Base-by-base conservation (phyloP, 331 rosid genomes). In the Quercus lobata region DNA sequence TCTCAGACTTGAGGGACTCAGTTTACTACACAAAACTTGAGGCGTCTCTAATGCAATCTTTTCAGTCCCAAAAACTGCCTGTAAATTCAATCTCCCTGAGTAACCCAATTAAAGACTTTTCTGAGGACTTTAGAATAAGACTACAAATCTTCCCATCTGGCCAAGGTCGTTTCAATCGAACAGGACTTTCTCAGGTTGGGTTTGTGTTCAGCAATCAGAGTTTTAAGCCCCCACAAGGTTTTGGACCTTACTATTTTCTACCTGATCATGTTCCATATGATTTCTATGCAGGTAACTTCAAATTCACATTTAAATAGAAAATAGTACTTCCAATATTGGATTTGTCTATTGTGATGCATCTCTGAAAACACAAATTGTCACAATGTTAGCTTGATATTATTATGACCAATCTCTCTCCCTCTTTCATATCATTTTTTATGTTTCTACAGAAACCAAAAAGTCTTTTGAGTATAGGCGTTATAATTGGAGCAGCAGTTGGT, bases 401-500 rank as follows among this genome's bases (percentile, higher is more conserved):
- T 44, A 44, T 44, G 52, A 44, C 52, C 52, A 7, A 44, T 44
- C 52, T 44, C 52, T 44, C 49, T 35, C 14, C 52, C 52, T 69
- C 55, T 80, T 70, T 81, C 69, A 69, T 76, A 69, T 46, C 49
- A 62, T 84, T 58, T 72, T 44, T 44, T 7, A 44, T 7, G 52
- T 44, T 7, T 44, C 52, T 7, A 44, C 52, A 58, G 82, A 72
- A 4, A 58, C 88, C 10, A 52, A 74, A 55, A 87, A 81, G 79
- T 80, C 86, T 22, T 61, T 87, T 25, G 25, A 79, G 77, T 19
- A 44, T 53, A n/a, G 87, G 82, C 21, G 35, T 90, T 58, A 82
- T 84, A 80, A 79, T 84, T 79, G 97, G 97, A 72, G 91, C 82
- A 70, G 85, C 84, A 27, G 78, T 6, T 75, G 94, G 97, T 53